Evolutionary conservation across 2,329 filamentous ascomycete species (phyloP), one percentile per base, ranked within the genome.

Genomic region (Onygenales sp.): DNA sequence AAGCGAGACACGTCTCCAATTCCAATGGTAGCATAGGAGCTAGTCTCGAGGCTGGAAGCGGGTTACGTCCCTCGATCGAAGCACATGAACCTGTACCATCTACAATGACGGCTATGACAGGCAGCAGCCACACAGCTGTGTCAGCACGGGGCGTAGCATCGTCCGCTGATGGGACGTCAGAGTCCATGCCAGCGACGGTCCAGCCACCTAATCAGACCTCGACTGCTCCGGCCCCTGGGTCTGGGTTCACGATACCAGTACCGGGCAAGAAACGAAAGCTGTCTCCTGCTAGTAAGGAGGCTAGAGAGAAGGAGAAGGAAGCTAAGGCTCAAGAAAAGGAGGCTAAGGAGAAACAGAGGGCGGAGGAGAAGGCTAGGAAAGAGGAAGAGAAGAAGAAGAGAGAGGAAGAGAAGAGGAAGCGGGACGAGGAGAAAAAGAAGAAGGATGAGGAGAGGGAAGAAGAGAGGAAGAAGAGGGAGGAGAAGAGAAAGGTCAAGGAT

Each of bases 391-490:
- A 75, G 52, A 75, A 78, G 58, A 76, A 72, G 52, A 69, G 63
- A 52, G 76, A 74, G 45, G 66, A 68, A 13, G 66, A 72, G 38
- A 67, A 71, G n/a, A 72, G 72, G 55, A 65, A 70, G 14, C 35
- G 32, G n/a, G 72, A 74, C 46, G 73, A 74, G 54, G 72, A 77
- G 56, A 65, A 63, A 55, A 67, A 68, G 43, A 67, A 69, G 42
- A 73, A 72, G 54, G 70, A 74, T n/a, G 67, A 66, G 36, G 66
- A 69, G 51, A 65, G 62, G 53, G 72, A 78, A 55, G 71, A 73
- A 47, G 74, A 76, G 56, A 72, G 69, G 55, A 68, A 70, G 52
- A 73, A 76, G 55, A 75, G 74, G 48, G 70, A 73, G 43, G 72
- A 72, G 50, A 73, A 77, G 55, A 73, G 72, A 59, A 69, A 64